These are phyloP conservation scores for Handroanthus guayacan DNA, from an alignment of 257 asterid genomes.

Conservation along the genomic window DNA sequence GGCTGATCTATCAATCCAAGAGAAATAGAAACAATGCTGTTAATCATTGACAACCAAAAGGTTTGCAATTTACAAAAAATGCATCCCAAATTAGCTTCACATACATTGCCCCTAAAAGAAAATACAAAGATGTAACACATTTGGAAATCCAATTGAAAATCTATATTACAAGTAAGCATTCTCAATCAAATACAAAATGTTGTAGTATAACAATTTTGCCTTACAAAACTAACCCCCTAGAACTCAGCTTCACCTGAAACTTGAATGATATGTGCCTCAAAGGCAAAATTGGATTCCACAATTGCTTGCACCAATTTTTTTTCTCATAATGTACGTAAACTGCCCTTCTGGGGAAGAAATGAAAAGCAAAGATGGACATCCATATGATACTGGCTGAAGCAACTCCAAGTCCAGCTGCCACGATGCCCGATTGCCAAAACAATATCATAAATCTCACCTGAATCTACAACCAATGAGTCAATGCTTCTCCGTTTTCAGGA, in stretches of 20 bases:
- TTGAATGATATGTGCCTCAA: conserved; percentile 16
- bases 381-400: conserved; percentile 31
- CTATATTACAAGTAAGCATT: conserved; percentile 37
- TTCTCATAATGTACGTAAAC: conserved; percentile 58
- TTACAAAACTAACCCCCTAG: conserved; percentile 21
- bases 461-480: conserved; percentile 38
- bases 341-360: conserved; percentile 39
- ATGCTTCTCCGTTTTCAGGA: conserved; percentile 35
- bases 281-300: conserved; percentile 45
- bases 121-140: conserved; percentile 13
- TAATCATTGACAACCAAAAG: not conserved
- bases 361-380: conserved; percentile 31
- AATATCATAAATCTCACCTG: conserved; percentile 35
- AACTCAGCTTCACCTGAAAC: conserved; percentile 34
- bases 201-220: conserved; percentile 23
- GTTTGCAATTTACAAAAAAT: conserved; percentile 1
- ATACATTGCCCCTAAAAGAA: not conserved
- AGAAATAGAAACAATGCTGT: too few species aligned
- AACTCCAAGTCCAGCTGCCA: conserved; percentile 26
- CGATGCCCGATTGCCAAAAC: conserved; percentile 34
- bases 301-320: conserved; percentile 39
- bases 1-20: too few species aligned
- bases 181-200: conserved; percentile 28
- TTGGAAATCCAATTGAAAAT: conserved; percentile 22
- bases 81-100: conserved; percentile 7